phyloP scores from a whole-genome alignment of 805 yeast species.

The Starmerella sp. region DNA sequence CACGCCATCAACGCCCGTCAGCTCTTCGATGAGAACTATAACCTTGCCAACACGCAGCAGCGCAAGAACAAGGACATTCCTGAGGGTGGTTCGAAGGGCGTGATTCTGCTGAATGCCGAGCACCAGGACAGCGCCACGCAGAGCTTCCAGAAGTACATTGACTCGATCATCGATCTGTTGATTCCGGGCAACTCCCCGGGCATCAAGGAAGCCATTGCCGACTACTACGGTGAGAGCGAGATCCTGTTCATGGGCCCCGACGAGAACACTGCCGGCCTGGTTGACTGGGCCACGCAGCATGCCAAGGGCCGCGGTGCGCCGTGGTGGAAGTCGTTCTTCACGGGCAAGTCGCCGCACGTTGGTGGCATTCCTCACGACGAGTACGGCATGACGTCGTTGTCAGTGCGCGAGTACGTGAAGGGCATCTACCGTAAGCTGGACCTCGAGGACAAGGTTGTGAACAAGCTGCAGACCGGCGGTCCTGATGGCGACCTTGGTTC shows the following conservation, averaged over 20 bases:
- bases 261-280: slow-evolving; percentile 92
- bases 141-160: slow-evolving; percentile 87
- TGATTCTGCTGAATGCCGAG: slow-evolving; percentile 59
- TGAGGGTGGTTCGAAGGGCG: slow-evolving; percentile 98
- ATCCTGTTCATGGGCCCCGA: slow-evolving; percentile 98
- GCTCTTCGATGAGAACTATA: slow-evolving; percentile 91
- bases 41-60: slow-evolving; percentile 91
- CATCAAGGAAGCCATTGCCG: slow-evolving; percentile 72
- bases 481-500: slow-evolving; percentile 98
- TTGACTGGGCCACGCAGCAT: slow-evolving; percentile 94
- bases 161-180: slow-evolving; percentile 75
- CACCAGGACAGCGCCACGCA: slow-evolving; percentile 71
- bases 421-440: slow-evolving; percentile 71
- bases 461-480: slow-evolving; percentile 94
- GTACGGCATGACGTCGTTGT: slow-evolving; percentile 94
- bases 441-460: slow-evolving; percentile 46
- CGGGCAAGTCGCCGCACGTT: slow-evolving; percentile 81
- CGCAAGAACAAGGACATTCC: slow-evolving; percentile 96
- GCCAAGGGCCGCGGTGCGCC: slow-evolving; percentile 87
- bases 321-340: slow-evolving; percentile 97
- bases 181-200: slow-evolving; percentile 62
- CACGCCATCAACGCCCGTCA: slow-evolving; percentile 75
- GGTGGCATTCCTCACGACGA: slow-evolving; percentile 99
- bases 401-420: slow-evolving; percentile 84
- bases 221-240: slow-evolving; percentile 71